Evolutionary conservation across 1,139 yeast genomes (phyloP), one percentile per base, ranked within the genome.

Genomic region (Saccharomyces hybrid): DNA sequence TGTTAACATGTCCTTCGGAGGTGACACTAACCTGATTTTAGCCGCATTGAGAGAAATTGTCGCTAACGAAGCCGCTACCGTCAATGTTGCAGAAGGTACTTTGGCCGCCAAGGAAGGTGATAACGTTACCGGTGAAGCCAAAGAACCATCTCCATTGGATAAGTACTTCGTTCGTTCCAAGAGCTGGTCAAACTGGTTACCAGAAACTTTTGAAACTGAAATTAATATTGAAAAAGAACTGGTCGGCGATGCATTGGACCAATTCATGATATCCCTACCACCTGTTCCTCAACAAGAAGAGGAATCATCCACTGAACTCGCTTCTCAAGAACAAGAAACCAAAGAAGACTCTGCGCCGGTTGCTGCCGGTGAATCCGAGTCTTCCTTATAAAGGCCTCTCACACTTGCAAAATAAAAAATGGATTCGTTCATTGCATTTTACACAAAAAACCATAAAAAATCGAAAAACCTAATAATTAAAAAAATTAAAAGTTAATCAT

Each of bases 31-130:
- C 50, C 57, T 69, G 47, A 66, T 70, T 38, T 54, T 69, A 53
- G 71, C 70, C 53, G 68, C 72, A n/a, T 56, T 68, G 47, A 64
- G 70, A 57, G 71, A 69, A 55, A 64, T 70, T 52, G 65, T 66
- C 9, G 59, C 63, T 28, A 66, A 67, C 57, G 65, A 64, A 54
- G 52, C 58, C 42, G 66, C 69, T 41, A 62, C 66, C 13, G 66
- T 69, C 25, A 71, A 70, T 48, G 59, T 68, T 38, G 67, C 66
- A 1, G 30, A 38, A 26, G 68, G 67, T 56, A 49, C 56, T 3
- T 48, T 54, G 25, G 47, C 49, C 20, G 50, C 50, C 30, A 34
- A 53, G 42, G 52, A 48, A 46, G 42, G 46, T 30, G 49, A 47
- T 30, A 41, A 48, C 20, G 41, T 47, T 5, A 44, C 52, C 4